Evolutionary conservation across 2,329 filamentous ascomycete genomes (phyloP).

Genomic region (Aspergillus sp.): DNA sequence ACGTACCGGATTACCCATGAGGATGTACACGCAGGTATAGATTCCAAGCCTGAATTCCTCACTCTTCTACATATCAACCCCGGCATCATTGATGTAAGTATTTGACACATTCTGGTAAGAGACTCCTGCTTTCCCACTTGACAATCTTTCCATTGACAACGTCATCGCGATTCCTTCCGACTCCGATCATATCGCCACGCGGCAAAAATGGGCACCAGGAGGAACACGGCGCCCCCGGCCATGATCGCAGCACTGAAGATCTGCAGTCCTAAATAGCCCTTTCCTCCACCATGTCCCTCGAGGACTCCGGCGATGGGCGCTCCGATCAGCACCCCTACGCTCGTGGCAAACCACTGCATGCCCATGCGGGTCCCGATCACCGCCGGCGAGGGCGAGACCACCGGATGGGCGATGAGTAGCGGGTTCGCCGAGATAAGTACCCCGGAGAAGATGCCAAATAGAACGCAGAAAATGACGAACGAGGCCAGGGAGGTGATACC

Average conservation of each 20-base stretch:
- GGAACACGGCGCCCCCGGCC: not conserved
- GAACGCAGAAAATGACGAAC: conserved; percentile 1
- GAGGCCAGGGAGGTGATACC: not conserved
- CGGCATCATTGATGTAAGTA: too few species aligned
- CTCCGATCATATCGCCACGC: conserved; percentile 2
- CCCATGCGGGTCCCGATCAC: conserved; percentile 12
- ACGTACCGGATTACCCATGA: too few species aligned
- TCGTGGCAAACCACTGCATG: conserved; percentile 10
- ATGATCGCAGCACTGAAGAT: conserved; percentile 5
- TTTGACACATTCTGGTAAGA: too few species aligned
- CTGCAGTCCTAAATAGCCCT: conserved; percentile 4
- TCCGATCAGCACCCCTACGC: conserved; percentile 8
- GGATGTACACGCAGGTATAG: too few species aligned
- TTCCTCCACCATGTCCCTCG: not conserved
- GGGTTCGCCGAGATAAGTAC: conserved; percentile 6
- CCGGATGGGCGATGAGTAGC: conserved; percentile 10
- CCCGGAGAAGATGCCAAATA: conserved; percentile 7
- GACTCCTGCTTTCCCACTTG: too few species aligned
- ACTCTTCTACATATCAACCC: too few species aligned
- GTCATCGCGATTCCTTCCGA: too few species aligned
- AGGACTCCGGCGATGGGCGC: conserved; percentile 6
- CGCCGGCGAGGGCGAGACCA: conserved; percentile 2
- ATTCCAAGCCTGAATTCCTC: too few species aligned
- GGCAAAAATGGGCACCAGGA: conserved; percentile 2
- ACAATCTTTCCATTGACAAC: too few species aligned